Evolutionary conservation across 352 stramenopile genomes (phyloP).

Genomic region (Phytophthora hybrid): DNA sequence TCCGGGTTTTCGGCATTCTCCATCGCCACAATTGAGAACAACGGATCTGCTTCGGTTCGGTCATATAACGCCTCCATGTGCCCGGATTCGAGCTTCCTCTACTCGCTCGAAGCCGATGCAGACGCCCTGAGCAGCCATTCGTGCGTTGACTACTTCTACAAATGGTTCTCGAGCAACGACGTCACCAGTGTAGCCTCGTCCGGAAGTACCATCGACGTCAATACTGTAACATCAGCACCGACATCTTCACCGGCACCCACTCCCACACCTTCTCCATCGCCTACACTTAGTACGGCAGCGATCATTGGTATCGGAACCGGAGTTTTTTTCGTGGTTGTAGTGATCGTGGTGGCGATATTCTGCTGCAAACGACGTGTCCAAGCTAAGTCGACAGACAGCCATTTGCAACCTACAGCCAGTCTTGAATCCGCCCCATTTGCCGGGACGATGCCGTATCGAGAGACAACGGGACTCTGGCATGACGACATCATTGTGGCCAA

Average conservation of each 20-base stretch:
- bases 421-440: neutral
- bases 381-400: conserved; percentile 9
- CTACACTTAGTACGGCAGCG: neutral
- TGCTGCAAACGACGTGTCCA: conserved; percentile 7
- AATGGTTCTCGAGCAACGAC: conserved; percentile 24
- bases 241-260: neutral
- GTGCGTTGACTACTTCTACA: conserved; percentile 1
- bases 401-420: conserved; percentile 15
- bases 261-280: neutral
- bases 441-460: neutral
- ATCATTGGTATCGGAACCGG: conserved; percentile 14
- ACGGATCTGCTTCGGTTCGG: conserved; percentile 4
- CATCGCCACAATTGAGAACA: conserved; percentile 3
- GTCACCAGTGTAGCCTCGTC: neutral
- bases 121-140: neutral
- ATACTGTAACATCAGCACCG: neutral
- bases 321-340: neutral
- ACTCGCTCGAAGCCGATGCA: neutral
- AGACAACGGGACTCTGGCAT: conserved; percentile 29
- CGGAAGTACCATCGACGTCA: neutral
- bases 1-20: neutral
- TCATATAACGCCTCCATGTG: conserved; percentile 4
- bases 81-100: neutral
- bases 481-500: conserved; percentile 42
- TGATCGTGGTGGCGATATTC: conserved; percentile 5